Evolutionary conservation across 371 early-diverging fungal species (phyloP), one percentile per base, ranked within the genome.

Genomic region (Mucor plumbeus): DNA sequence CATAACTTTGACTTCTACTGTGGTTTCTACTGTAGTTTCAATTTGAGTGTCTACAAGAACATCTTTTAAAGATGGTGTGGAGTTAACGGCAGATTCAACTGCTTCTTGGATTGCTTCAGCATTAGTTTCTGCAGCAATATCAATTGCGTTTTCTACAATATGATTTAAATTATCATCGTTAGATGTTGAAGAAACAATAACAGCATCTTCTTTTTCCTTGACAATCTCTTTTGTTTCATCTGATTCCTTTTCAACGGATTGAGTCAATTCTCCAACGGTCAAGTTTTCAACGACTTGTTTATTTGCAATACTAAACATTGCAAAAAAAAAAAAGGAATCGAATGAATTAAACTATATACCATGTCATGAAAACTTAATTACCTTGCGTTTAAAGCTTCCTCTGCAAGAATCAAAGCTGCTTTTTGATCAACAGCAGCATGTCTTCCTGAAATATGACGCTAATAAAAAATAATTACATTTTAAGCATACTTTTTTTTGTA

Each of bases 361-460:
- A 4, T 38, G 11, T 5, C 38, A 38, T 38, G 11, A 38, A 38
- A 9, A 38, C 38, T 1, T 38, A 38, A 11, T 41, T 61, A 59
- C 56, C 31, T 38, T 13, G 13, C 21, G 5, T 17, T 39, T n/a
- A 70, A 58, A 8, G 62, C 53, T 19, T 41, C 19, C 4, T 9
- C 11, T 31, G 66, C 70, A 15, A 65, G 38, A 17, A 44, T 50
- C 14, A 70, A 50, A 34, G 70, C 65, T 41, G 41, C 26, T 14
- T 65, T 65, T 40, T 63, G 73, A 48, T 59, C 63, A 10, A 61
- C 36, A 15, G 62, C 21, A n/a, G 65, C 40, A 44, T 41, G 26
- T 10, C 69, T 38, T 11, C 44, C 61, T 36, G 69, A 70, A 5
- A 61, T 36, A 36, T 70, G 59, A 3, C 62, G 65, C 70, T 70